Conservation (phyloP, 1,284 basidiomycete genomes). For the Moniliella sp. region DNA sequence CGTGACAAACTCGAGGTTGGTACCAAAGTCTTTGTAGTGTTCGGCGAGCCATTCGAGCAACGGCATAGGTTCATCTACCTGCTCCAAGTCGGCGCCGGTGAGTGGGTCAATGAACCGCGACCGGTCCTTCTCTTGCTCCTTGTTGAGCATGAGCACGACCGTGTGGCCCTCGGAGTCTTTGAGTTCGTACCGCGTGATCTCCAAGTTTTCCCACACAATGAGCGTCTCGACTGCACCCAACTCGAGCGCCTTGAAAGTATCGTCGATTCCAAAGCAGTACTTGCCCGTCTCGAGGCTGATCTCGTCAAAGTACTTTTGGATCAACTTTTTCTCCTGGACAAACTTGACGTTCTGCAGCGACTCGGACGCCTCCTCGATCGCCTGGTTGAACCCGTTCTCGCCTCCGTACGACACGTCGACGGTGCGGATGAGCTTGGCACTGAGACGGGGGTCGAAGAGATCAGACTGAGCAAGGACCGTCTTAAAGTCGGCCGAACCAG, state of each 20-base stretch:
- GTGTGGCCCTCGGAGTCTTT: constrained; percentile 21
- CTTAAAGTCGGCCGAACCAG: constrained; percentile 95
- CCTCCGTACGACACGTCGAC: constrained; percentile 94
- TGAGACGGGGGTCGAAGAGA: constrained; percentile 72
- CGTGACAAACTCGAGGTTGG: constrained; percentile 52
- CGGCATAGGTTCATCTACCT: constrained; percentile 35
- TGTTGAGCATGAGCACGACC: constrained; percentile 22
- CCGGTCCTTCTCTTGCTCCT: constrained; percentile 43
- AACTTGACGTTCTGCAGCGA: constrained; percentile 95
- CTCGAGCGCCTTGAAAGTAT: constrained; percentile 88
- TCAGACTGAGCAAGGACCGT: constrained; percentile 88
- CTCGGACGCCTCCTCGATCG: constrained; percentile 86
- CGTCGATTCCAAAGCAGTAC: constrained; percentile 93
- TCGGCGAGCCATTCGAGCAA: constrained; percentile 73
- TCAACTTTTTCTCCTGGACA: constrained; percentile 74
- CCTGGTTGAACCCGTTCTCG: constrained; percentile 96
- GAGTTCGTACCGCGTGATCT: constrained; percentile 23
- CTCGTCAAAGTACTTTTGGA: constrained; percentile 91
- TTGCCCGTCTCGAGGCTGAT: constrained; percentile 91
- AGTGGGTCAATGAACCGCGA: constrained; percentile 86
- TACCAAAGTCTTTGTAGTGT: constrained; percentile 91
- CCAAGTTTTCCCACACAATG: constrained; percentile 81
- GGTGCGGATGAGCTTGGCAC: constrained; percentile 48
- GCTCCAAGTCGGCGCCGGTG: constrained; percentile 87
- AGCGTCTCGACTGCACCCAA: constrained; percentile 88